Base-by-base conservation (phyloP, 257 asterid species). In the Fraxinus americana region DNA sequence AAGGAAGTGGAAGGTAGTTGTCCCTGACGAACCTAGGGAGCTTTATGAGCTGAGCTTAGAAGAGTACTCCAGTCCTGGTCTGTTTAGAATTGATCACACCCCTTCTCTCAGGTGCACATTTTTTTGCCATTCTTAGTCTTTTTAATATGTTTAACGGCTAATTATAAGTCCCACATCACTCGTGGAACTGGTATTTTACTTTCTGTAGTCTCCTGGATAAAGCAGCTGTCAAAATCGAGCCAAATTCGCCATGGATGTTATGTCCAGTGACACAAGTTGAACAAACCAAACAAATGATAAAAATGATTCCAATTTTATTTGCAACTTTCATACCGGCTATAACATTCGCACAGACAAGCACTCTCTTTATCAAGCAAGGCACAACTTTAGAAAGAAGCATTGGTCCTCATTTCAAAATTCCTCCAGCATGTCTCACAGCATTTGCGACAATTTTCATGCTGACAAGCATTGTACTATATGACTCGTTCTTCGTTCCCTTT, bases 261-360 rank as follows among this genome's bases (percentile, higher is more conserved):
- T 89, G 94, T 82, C 54, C 96, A 17, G 91, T 94, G 54, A 94
- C 98, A 0, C 92, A 92, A 86, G 96, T 90, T 0, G 98, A 94
- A 81, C 94, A 89, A 81, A 89, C 97, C 19, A 94, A 94, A 67
- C 97, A 90, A 82, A 92, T 94, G 91, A 84, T 94, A 21, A 83
- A 88, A 48, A 90, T 94, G 96, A 81, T 94, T 57, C 98, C 97
- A 2, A 87, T 94, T 27, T 30, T 90, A 45, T 14, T 88, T 13
- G 87, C 89, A 72, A 90, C 96, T 54, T 86, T 93, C 79, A 54
- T 91, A 19, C 98, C 96, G 30, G 88, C 94, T 80, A 85, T 92
- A 54, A 90, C 90, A 92, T 2, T 90, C 5, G 92, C 98, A 21
- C 98, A 93, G 77, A 57, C 82, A 38, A 75, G 82, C 84, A 93